These are phyloP conservation scores for Saturnispora bothae DNA, from an alignment of 805 yeast genomes.

Conservation along the genomic window DNA sequence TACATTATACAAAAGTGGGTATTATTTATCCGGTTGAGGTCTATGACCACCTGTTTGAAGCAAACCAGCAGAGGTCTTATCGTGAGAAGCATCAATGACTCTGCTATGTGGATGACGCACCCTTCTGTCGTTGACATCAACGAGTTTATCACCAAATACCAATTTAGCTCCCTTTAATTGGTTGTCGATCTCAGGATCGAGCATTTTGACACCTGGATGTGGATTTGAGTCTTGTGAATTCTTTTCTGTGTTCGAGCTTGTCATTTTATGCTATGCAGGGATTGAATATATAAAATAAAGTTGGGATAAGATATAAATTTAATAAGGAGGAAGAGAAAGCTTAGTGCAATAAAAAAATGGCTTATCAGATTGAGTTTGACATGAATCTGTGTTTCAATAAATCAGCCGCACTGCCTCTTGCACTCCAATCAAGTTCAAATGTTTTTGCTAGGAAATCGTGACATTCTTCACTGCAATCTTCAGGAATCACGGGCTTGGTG, in stretches of 20 bases:
- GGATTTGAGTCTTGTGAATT: no score
- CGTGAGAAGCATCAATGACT: background rate
- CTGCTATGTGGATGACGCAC: constrained; percentile 10
- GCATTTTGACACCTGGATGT: no score
- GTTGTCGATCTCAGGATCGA: background rate
- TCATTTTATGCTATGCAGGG: no score
- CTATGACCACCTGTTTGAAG: constrained; percentile 8
- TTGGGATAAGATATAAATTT: background rate
- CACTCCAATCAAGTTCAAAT: constrained; percentile 63
- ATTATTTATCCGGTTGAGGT: constrained; percentile 1
- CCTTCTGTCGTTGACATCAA: constrained; percentile 12
- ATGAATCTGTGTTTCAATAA: constrained; percentile 6
- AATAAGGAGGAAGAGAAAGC: background rate
- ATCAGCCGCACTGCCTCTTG: constrained; percentile 44
- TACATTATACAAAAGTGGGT: no score
- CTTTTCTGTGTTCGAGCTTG: no score
- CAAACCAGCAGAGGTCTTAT: constrained; percentile 1
- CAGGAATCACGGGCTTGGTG: constrained; percentile 70
- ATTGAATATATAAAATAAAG: no score
- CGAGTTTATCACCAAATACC: constrained; percentile 12
- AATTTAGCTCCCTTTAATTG: constrained; percentile 9
- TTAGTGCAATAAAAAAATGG: background rate
- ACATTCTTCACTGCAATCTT: constrained; percentile 58
- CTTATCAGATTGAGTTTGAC: constrained; percentile 2
- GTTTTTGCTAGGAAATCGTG: constrained; percentile 54